Evolutionary conservation across 2,329 filamentous ascomycete species (phyloP).

Genomic region (Trichoderma sp.): DNA sequence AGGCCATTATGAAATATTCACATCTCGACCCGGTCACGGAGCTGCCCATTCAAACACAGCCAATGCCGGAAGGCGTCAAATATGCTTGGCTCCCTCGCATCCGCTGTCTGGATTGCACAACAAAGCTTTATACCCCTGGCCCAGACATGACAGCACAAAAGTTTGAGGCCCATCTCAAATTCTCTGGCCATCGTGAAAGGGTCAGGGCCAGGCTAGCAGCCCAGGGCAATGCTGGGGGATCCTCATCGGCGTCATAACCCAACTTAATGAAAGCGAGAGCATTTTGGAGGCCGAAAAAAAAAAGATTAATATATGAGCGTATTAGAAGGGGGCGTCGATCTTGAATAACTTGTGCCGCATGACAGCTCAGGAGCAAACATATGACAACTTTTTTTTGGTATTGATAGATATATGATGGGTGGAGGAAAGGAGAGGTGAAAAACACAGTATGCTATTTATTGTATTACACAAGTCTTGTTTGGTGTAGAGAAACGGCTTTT

Average conservation of each 20-base stretch:
- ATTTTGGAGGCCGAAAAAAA: not conserved
- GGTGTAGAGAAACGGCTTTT: not conserved
- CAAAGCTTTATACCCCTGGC: slow-evolving; percentile 90
- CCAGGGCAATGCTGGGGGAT: slow-evolving; percentile 28
- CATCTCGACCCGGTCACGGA: slow-evolving; percentile 74
- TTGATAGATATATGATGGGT: not conserved
- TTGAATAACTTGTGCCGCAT: slow-evolving; percentile 10
- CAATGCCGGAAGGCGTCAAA: slow-evolving; percentile 64
- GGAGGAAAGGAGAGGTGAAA: not conserved
- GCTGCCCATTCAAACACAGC: slow-evolving; percentile 59
- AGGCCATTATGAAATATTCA: slow-evolving; percentile 87
- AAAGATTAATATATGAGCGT: not conserved
- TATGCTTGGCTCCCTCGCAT: slow-evolving; percentile 88
- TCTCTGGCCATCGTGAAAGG: slow-evolving; percentile 74
- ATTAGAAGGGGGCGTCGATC: not conserved
- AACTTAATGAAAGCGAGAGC: not conserved
- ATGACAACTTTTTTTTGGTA: not conserved
- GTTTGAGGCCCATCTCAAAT: slow-evolving; percentile 90
- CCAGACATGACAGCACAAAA: slow-evolving; percentile 83
- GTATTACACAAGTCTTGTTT: not conserved
- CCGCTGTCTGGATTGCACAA: slow-evolving; percentile 86
- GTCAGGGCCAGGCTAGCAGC: slow-evolving; percentile 49
- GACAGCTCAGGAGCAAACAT: not conserved
- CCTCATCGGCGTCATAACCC: slow-evolving; percentile 11
- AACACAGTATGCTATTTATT: not conserved